Conservation (phyloP, 257 asterid genomes). For the Gentiana macrophylla region DNA sequence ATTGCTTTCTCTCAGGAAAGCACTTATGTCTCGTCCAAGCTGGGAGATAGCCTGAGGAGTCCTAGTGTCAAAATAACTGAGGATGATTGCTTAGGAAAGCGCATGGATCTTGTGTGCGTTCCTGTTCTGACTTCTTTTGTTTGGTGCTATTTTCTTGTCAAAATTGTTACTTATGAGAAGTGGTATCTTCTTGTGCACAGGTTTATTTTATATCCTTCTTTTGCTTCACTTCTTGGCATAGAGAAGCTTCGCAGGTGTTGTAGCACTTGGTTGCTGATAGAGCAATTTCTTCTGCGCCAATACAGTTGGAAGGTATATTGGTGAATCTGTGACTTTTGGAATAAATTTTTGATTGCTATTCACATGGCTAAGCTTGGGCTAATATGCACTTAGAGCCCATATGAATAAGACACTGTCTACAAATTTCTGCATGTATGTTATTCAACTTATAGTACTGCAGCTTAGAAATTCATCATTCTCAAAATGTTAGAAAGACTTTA, state of each 20-base stretch:
- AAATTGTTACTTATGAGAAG: background rate
- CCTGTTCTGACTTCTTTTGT: constrained; percentile 11
- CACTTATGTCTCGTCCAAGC: constrained; percentile 22
- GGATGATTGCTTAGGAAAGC: constrained; percentile 42
- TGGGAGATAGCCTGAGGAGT: constrained; percentile 28
- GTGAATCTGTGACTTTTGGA: background rate
- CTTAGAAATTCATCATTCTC: background rate
- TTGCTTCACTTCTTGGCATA: constrained; percentile 90
- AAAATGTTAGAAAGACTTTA: background rate
- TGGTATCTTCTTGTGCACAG: constrained; percentile 29
- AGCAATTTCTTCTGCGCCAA: constrained; percentile 77
- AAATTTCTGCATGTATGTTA: too few relatives aligned
- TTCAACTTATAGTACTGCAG: background rate
- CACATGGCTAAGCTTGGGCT: too few relatives aligned
- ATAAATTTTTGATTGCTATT: too few relatives aligned
- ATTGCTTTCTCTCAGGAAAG: constrained; percentile 76
- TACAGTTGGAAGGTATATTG: constrained; percentile 84
- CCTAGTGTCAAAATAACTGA: constrained; percentile 30
- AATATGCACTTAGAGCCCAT: too few relatives aligned
- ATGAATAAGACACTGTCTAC: too few relatives aligned
- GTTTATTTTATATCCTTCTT: constrained; percentile 72
- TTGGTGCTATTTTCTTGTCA: background rate
- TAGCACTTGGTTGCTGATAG: constrained; percentile 90
- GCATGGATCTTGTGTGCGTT: constrained; percentile 79
- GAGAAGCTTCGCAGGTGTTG: constrained; percentile 96